Evolutionary conservation across 139 green algal species (phyloP).

Genomic region (Gonium pectorale): DNA sequence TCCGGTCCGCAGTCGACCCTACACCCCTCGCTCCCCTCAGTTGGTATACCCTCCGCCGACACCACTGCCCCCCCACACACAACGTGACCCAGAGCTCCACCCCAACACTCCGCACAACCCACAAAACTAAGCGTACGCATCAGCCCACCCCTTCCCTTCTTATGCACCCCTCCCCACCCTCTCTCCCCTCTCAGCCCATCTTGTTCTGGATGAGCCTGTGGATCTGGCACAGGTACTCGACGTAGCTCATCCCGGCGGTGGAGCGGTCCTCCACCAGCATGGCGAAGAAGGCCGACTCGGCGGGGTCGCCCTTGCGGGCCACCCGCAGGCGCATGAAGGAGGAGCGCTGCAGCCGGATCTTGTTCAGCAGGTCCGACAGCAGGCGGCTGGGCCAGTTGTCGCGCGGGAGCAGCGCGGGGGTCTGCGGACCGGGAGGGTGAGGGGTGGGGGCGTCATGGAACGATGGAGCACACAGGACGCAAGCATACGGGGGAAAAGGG

Average conservation of each 20-base stretch:
- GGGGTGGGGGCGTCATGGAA: neutral
- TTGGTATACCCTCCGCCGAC: too few relatives aligned
- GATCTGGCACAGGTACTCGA: conserved; percentile 91
- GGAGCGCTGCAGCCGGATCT: conserved; percentile 71
- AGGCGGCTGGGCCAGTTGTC: conserved; percentile 52
- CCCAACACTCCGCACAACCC: too few relatives aligned
- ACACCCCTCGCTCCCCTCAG: too few relatives aligned
- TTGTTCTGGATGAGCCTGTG: conserved; percentile 89
- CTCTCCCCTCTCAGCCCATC: conserved; percentile 58
- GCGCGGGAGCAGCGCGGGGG: conserved; percentile 42
- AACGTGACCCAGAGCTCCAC: too few relatives aligned
- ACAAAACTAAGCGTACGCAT: too few relatives aligned
- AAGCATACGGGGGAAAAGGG: neutral
- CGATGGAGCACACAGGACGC: neutral
- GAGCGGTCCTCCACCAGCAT: conserved; percentile 86
- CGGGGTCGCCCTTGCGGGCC: conserved; percentile 65
- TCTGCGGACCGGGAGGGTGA: neutral
- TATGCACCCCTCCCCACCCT: too few relatives aligned
- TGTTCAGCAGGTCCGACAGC: conserved; percentile 70
- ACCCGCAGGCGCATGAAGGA: conserved; percentile 81
- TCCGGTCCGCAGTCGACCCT: too few relatives aligned
- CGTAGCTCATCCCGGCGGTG: conserved; percentile 80
- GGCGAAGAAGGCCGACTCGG: conserved; percentile 75
- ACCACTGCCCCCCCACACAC: too few relatives aligned
- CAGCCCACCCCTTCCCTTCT: too few relatives aligned